Conservation (phyloP, 208 protist genomes). For the Crithidia sp. region DNA sequence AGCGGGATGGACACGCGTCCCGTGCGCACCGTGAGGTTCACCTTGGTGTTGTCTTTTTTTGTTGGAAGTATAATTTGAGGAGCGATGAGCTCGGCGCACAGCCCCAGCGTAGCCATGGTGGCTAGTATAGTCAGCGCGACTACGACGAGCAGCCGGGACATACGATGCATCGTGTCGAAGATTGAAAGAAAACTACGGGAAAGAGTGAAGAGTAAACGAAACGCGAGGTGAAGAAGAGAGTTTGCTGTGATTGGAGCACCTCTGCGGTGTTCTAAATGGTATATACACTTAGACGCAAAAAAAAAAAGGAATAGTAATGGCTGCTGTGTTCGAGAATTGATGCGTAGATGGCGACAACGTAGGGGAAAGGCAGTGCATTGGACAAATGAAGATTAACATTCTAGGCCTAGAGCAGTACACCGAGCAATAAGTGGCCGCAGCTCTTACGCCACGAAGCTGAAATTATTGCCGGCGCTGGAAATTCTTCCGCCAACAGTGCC, state of each 20-base stretch:
- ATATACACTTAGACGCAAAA: neutral
- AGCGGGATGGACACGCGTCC: conserved; percentile 59
- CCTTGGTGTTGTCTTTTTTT: conserved; percentile 46
- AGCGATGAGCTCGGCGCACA: conserved; percentile 19
- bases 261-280: no score
- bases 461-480: no score
- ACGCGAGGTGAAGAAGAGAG: neutral
- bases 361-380: no score
- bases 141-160: neutral
- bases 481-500: no score
- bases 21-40: conserved; percentile 50
- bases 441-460: no score
- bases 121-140: conserved; percentile 17
- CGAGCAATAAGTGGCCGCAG: no score
- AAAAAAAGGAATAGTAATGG: neutral
- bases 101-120: neutral
- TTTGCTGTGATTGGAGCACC: no score
- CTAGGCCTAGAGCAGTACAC: no score
- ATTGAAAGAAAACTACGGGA: neutral
- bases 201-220: neutral
- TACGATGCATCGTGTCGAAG: neutral
- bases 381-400: no score
- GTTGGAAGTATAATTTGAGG: conserved; percentile 40
- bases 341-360: no score
- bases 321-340: no score